Conservation (phyloP, 2,329 filamentous ascomycete genomes). For the Sporothrix sp. region DNA sequence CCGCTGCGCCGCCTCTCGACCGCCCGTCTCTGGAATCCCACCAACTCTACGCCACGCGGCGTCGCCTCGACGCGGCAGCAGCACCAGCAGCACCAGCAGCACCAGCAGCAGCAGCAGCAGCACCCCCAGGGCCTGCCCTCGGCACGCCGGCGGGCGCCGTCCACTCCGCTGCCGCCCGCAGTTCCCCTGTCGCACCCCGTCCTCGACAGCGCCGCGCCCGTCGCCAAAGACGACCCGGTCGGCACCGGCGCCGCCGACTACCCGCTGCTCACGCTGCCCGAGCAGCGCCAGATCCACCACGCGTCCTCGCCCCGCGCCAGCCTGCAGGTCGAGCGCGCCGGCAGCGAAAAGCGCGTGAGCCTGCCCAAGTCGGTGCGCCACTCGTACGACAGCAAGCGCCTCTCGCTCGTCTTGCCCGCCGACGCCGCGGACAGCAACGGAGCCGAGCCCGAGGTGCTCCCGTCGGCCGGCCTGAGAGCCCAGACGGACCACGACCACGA, state of each 20-base stretch:
- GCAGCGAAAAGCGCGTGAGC: conserved; percentile 40
- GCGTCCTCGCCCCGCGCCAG: conserved; percentile 36
- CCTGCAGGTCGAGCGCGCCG: conserved; percentile 40
- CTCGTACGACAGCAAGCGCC: conserved; percentile 43
- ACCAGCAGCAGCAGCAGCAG: neutral
- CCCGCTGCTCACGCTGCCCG: conserved; percentile 41
- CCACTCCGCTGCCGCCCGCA: conserved; percentile 43
- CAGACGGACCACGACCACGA: neutral
- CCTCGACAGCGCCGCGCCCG: conserved; percentile 25
- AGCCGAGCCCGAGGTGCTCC: neutral
- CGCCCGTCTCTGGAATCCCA: conserved; percentile 50
- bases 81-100: neutral
- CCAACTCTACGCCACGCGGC: conserved; percentile 46
- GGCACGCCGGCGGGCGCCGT: conserved; percentile 37
- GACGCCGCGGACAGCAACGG: conserved; percentile 19
- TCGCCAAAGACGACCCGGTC: conserved; percentile 29
- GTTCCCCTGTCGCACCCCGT: conserved; percentile 39
- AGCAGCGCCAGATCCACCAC: conserved; percentile 39
- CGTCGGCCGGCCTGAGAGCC: neutral
- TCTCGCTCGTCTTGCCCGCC: neutral
- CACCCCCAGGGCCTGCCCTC: conserved; percentile 9
- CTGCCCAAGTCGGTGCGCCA: conserved; percentile 44
- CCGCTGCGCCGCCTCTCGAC: conserved; percentile 33
- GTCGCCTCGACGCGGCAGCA: conserved; percentile 13
- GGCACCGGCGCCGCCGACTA: conserved; percentile 36